Conservation (phyloP, 2,329 filamentous ascomycete species). For the Trichoderma gracile region DNA sequence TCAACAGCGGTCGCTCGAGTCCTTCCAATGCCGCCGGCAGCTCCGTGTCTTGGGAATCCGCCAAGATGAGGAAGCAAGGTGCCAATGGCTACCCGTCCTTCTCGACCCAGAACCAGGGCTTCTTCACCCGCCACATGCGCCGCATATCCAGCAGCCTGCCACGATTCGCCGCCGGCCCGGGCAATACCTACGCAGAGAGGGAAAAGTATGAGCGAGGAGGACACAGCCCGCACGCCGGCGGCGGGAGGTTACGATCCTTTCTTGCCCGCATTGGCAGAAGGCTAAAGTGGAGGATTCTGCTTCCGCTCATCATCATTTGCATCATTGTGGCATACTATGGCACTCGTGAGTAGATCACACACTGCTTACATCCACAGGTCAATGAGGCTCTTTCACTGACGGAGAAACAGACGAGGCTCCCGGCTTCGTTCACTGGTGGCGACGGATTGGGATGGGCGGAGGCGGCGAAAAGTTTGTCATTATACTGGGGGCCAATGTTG, state of each 20-base stretch:
- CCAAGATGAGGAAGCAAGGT: slow-evolving; percentile 73
- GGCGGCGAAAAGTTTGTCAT: slow-evolving; percentile 91
- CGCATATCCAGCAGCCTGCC: slow-evolving; percentile 78
- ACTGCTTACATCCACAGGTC: not conserved
- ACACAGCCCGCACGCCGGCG: slow-evolving; percentile 44
- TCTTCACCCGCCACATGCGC: slow-evolving; percentile 83
- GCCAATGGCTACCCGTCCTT: slow-evolving; percentile 77
- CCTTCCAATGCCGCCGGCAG: slow-evolving; percentile 60
- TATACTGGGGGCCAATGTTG: slow-evolving; percentile 88
- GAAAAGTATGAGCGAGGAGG: slow-evolving; percentile 68
- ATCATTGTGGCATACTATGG: slow-evolving; percentile 68
- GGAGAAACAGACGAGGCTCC: slow-evolving; percentile 22
- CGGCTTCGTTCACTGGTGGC: slow-evolving; percentile 64
- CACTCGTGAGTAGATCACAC: slow-evolving; percentile 61
- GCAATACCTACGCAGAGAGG: slow-evolving; percentile 67
- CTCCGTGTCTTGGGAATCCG: slow-evolving; percentile 76
- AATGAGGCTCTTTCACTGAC: not conserved
- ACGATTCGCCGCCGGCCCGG: slow-evolving; percentile 59
- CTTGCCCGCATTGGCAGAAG: slow-evolving; percentile 61
- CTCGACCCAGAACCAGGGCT: slow-evolving; percentile 75
- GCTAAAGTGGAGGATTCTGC: slow-evolving; percentile 62
- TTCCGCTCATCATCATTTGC: slow-evolving; percentile 61
- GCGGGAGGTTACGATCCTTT: slow-evolving; percentile 50
- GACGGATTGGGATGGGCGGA: slow-evolving; percentile 71
- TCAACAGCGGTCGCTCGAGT: slow-evolving; percentile 70